Base-by-base conservation (phyloP, 177 flowering plant genomes). In the Vitis hybrid region DNA sequence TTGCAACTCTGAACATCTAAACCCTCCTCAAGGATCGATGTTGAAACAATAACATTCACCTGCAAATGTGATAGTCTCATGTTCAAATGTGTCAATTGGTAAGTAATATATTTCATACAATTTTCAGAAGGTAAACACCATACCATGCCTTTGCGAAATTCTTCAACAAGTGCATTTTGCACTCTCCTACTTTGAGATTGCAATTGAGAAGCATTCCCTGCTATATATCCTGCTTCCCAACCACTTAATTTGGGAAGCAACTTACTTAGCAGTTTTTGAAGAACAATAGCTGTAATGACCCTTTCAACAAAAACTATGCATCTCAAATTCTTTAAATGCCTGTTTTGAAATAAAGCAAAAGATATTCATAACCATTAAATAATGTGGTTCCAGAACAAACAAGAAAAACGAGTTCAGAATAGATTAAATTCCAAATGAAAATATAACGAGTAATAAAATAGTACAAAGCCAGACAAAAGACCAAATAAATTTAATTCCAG, bases 1-100 rank as follows among this genome's bases (percentile, higher is more conserved):
- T 92, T 92, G 86, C 98, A 94, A 70, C 89, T 86, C 81, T 92
- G 97, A 57, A 94, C 97, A 84, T 94, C 97, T 69, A 94, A 76
- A 29, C 98, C 98, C 76, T 94, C 98, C 78, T 94, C 98, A 51
- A 94, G 95, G 76, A 94, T 92, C 18, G 92, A 86, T 9, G 98
- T 94, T 33, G 98, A 94, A 62, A 90, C 86, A 71, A 92, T 87
- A 6, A 94, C 81, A 67, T 94, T 88, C 45, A 92, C 93, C 98
- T 94, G 81, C 64, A 74, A 73, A 62, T 10, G 62, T 18, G 12
- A 57, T 12, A 68, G 61, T 57, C 29, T 19, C 22, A 18, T 6
- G 12, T 51, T 58, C 31, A 69, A 15, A 66, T 51, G 18, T 19
- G 51, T 8, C 7, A 33, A 50, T 7, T 58, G 16, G 20, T 14